Base-by-base conservation (phyloP, 202 grass and related monocot species). In the Musa balbisiana region DNA sequence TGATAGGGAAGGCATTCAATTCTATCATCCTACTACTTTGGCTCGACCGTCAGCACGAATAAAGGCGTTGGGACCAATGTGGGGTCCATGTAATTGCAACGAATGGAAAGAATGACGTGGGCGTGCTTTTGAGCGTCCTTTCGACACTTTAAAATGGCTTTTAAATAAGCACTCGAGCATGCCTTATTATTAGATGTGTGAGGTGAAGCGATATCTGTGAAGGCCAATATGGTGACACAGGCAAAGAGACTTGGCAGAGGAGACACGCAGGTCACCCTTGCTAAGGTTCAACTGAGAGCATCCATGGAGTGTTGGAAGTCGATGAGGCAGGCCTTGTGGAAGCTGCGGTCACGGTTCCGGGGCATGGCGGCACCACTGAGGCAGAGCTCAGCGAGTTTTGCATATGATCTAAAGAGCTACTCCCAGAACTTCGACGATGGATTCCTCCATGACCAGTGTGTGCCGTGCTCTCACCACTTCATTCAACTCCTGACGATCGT, bases 351-450 rank as follows among this genome's bases (percentile, higher is more conserved):
- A 0, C 64, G 33, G 10, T 65, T 73, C 73, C 81, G 78, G 64
- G 67, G 55, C 3, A 43, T 55, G 15, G n/a, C 26, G 26, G n/a
- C 21, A n/a, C 66, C 67, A 16, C 22, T 68, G 5, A 78, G 64
- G 23, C 3, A 71, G 3, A 15, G 3, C 0, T 10, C 50, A 43
- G 79, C 8, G 9, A 79, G 80, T 2, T 95, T 95, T n/a, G 68
- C 67, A 1, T 96, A 96, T 17, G 82, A 87, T 78, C 63, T 52
- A 17, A 73, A 85, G 10, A 96, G 88, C 75, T 91, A 91, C 73
- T 84, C 64, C 0, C 84, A 87, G 15, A 92, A 92, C 76, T 92
- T 92, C 64, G 86, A 91, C 53, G 88, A 89, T 58, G 78, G 84
- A 14, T 62, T 4, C 22, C 70, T 73, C 78, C 78, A 20, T 65